Percentiles rank a stretch among this genome's conserved stretches.
These are phyloP conservation scores for Lactarius sp. DNA, from an alignment of 768 basidiomycete genomes.

Conservation along the genomic window DNA sequence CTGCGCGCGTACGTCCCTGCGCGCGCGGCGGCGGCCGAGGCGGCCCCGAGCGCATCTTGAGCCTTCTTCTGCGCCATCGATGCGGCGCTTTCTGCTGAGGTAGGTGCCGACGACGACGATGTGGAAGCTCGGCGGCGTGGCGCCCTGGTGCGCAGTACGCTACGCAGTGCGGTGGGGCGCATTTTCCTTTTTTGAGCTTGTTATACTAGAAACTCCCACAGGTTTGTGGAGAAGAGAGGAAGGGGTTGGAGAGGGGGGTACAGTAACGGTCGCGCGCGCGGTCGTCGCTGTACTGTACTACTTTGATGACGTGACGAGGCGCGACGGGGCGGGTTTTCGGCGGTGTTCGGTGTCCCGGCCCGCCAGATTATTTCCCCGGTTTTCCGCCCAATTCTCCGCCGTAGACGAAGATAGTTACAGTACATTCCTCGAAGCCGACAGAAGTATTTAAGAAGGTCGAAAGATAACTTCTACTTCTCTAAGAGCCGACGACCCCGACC, in stretches of 20 bases:
- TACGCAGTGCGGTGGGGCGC: slow-evolving; percentile 2
- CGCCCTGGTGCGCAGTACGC: slow-evolving; percentile 4
- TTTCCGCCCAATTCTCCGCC: too few relatives aligned
- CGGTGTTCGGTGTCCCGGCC: not conserved
- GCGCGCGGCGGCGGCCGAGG: too few relatives aligned
- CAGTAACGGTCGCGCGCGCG: not conserved
- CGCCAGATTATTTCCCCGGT: not conserved
- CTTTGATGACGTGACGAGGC: not conserved
- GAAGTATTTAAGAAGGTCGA: too few relatives aligned
- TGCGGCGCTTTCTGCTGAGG: not conserved
- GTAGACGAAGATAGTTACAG: too few relatives aligned
- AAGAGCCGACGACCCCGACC: too few relatives aligned
- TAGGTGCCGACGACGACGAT: not conserved
- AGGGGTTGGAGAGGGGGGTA: not conserved
- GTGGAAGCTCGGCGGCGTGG: slow-evolving; percentile 13
- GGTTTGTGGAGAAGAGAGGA: not conserved
- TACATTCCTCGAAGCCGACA: too few relatives aligned
- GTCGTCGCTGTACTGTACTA: not conserved
- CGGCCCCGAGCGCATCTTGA: too few relatives aligned
- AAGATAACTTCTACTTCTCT: too few relatives aligned
- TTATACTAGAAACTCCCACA: not conserved
- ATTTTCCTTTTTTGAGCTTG: not conserved
- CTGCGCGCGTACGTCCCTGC: too few relatives aligned
- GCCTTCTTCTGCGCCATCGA: slow-evolving; percentile 32
- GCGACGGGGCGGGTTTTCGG: not conserved